phyloP scores from a whole-genome alignment of 208 protist species.

The Leishmania lainsoni region DNA sequence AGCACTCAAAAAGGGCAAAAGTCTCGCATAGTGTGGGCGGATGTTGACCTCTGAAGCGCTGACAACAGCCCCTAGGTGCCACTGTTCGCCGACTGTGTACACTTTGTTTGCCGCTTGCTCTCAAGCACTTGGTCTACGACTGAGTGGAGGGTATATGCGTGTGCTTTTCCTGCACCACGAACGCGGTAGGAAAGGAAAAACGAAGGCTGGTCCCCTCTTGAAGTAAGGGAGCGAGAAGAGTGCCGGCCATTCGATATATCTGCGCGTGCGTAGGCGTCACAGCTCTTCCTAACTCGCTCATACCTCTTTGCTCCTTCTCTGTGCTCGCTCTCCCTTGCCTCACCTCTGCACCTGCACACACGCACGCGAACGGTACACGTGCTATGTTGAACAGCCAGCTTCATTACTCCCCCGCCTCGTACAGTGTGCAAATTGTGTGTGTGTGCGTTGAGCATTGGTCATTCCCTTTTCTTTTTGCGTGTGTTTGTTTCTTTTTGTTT shows the following conservation, averaged over 20 bases:
- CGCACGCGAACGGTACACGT: neutral
- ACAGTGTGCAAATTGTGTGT: neutral
- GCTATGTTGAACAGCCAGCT: neutral
- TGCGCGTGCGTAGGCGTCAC: neutral
- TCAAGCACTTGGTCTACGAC: neutral
- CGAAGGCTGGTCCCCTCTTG: neutral
- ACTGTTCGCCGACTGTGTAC: neutral
- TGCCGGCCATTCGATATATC: neutral
- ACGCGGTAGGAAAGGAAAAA: neutral
- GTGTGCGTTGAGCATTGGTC: neutral
- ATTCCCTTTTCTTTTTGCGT: neutral
- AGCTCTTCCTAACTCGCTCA: neutral
- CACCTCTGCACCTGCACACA: neutral
- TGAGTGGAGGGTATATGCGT: neutral
- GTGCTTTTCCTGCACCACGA: neutral
- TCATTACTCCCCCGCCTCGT: neutral
- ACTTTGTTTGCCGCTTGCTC: neutral
- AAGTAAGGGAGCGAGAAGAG: neutral
- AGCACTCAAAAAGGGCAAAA: neutral
- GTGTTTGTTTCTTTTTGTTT: neutral
- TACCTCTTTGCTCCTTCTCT: neutral
- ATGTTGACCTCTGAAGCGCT: neutral
- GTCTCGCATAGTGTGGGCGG: neutral
- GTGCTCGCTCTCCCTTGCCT: neutral
- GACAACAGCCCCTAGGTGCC: neutral